Evolutionary conservation across 257 asterid species (phyloP), one percentile per base, ranked within the genome.

Genomic region (Sherardia arvensis): DNA sequence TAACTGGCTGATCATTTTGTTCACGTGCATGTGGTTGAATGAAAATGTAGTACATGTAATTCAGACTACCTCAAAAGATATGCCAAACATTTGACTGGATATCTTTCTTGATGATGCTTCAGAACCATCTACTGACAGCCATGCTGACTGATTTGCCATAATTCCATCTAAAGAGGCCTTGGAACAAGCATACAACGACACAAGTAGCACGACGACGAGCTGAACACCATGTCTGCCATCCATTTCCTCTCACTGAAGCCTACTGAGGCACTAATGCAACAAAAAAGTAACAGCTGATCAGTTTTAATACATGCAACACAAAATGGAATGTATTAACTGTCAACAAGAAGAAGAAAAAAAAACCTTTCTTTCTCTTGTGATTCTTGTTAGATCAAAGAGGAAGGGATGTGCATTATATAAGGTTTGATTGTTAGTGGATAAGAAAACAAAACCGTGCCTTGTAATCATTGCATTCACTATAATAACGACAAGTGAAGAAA

Each of bases 41-140:
- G 18, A 7, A 21, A 43, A 8, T 56, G 21, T 9, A 30, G 36
- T 32, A n/a, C n/a, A 22, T 36, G 69, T 48, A 48, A 67, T 74
- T 56, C 66, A 61, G 70, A 63, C 82, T 66, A 88, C 98, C 98
- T 91, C 96, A 61, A 91, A 91, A 71, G 90, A 88, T 59, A 91
- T 74, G 14, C 97, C 96, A 69, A 85, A 83, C 83, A 88, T 67
- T 51, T 78, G 69, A 14, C 79, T 64, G 1, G 95, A 84, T 64
- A 86, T 86, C 74, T 76, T 77, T 68, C 70, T 81, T 0, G 83
- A 69, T 10, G 85, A 79, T 68, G 90, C 76, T 77, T 76, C 75
- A 26, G 88, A 81, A 34, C 90, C 84, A 75, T 88, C 75, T 57
- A 88, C 69, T 34, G 71, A 62, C 53, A 88, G 81, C 36, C 74